Evolutionary conservation across 2,329 filamentous ascomycete genomes (phyloP), one percentile per base, ranked within the genome.

Genomic region (Pseudogymnoascus verrucosus): DNA sequence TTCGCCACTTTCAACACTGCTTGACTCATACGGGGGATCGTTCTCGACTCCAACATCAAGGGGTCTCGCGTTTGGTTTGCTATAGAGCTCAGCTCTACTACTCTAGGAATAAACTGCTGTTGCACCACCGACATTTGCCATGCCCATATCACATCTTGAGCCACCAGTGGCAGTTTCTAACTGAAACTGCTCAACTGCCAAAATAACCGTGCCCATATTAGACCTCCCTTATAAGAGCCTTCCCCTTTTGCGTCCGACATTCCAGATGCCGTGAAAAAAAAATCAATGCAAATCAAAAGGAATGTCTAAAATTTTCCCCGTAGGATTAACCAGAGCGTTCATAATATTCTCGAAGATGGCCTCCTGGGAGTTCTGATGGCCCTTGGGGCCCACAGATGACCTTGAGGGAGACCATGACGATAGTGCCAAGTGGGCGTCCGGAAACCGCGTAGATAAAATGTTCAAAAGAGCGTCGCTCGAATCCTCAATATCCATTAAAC

Each of bases 261-360:
- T 57, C 51, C 51, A 57, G 51, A 57, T 34, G 51, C 28, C 51
- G 26, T 14, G 2, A 4, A 21, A 16, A 57, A 57, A 57, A 14
- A 21, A 34, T 57, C 51, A 57, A 57, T 57, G 51, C 26, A 57
- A 57, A 57, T 57, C 51, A 57, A 57, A 57, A 6, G 51, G 51
- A 34, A 57, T 57, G 3, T 57, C 51, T 57, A 57, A 4, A 57
- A 57, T 34, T 34, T 57, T 57, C 51, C 51, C 51, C 10, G 51
- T 57, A 19, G 51, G 51, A 57, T 57, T 57, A 34, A 57, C 51
- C 51, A 57, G 16, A 19, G 51, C 51, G 28, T 57, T 57, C 51
- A 57, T 57, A 57, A 57, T 34, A 19, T 57, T 57, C 28, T 57
- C 51, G 14, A 57, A 57, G n/a, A 57, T 57, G n/a, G 28, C 51